Evolutionary conservation across 2,329 filamentous ascomycete genomes (phyloP), one percentile per base, ranked within the genome.

Genomic region (Pyricularia pennisetigena): DNA sequence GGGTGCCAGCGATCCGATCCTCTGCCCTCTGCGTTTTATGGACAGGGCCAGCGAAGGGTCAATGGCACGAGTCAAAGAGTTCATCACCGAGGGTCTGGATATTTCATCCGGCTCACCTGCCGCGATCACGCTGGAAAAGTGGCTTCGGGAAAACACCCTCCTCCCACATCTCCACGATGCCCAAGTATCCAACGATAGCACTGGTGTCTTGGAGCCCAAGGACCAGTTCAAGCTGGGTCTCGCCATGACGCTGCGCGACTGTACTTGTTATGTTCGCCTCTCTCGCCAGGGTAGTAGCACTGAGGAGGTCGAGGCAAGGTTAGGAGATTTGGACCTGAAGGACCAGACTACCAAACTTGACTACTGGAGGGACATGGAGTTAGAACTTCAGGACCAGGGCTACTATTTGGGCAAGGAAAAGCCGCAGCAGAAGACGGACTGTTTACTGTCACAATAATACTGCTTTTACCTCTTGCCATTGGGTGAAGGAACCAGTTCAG

Each of bases 241-340:
- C 7, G 90, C 90, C 68, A 94, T 94, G 91, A 94, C 92, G 3
- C 76, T 95, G 71, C 82, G 92, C 66, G 92, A 95, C 79, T 93
- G 91, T 76, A 92, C 90, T 3, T 85, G 91, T 72, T 93, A 90
- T 74, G 80, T 92, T 59, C 86, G 86, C 73, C 83, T 93, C 68
- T 70, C 68, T 5, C 10, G 67, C 3, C 24, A 64, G 14, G 68
- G 70, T 16, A 68, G 69, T 8, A 72, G 71, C 8, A 69, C 73
- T 0, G 70, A 72, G 7, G 74, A 75, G 1, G 76, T 88, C 7
- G 82, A 86, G 68, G 82, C 86, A 62, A 86, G 89, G 68, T 82
- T 95, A 10, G 90, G 89, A 1, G 92, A 95, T 74, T 82, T 94
- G 62, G 92, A 95, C 77, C 84, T 90, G 73, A 95, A 95, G 79